phyloP scores from a whole-genome alignment of 148 eudicot species.

The Agrostemma githago region DNA sequence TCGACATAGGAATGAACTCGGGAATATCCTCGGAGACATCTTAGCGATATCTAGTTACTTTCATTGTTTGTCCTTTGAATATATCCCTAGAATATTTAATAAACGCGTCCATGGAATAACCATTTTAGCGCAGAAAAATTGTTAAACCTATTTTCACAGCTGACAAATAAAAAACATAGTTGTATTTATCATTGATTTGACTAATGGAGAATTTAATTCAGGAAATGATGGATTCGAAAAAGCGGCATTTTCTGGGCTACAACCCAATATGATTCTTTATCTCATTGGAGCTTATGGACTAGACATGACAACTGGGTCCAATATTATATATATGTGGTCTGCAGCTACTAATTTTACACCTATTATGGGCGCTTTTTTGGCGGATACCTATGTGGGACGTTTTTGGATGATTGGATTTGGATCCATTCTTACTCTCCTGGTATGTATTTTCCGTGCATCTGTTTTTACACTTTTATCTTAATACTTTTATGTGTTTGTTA shows the following conservation, averaged over 20 bases:
- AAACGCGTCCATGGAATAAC: no score
- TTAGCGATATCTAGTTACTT: no score
- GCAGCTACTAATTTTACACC: constrained; percentile 46
- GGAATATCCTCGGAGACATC: no score
- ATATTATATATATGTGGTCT: constrained; percentile 37
- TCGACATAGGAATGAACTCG: no score
- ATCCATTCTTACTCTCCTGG: constrained; percentile 39
- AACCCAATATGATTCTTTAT: constrained; percentile 48
- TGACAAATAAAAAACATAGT: no score
- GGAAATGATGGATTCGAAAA: constrained; percentile 50
- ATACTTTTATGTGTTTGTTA: no score
- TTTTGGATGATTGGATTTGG: constrained; percentile 46
- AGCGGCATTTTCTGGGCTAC: constrained; percentile 44
- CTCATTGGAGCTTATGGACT: constrained; percentile 39
- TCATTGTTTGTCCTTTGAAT: no score
- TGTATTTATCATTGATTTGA: no score
- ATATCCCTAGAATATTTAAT: no score
- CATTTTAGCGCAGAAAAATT: no score
- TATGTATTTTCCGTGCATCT: constrained; percentile 12
- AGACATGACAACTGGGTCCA: constrained; percentile 35
- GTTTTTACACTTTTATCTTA: no score
- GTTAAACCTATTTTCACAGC: no score
- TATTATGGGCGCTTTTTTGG: constrained; percentile 35
- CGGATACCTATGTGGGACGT: constrained; percentile 49
- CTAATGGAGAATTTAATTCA: constrained; percentile 12